Evolutionary conservation across 2,329 filamentous ascomycete species (phyloP), one percentile per base, ranked within the genome.

Genomic region (Metarhizium album): DNA sequence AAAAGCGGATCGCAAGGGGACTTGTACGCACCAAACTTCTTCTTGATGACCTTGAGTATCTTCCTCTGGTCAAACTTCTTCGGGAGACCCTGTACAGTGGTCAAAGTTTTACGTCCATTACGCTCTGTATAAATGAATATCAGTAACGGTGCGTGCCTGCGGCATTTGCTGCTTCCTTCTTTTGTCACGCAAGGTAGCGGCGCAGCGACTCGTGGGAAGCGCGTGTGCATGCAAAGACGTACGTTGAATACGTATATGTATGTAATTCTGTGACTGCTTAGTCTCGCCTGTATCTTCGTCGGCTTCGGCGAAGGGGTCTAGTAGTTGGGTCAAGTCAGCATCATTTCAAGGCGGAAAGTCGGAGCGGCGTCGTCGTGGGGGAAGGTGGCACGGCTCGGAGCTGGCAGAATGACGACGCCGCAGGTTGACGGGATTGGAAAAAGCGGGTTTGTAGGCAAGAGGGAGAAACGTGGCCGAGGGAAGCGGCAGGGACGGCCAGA

Each of bases 101-200:
- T 98, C 86, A 98, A 82, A 79, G 93, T 97, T 83, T 98, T 98
- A 74, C 93, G 93, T 84, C 93, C 93, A 97, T 98, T 98, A 78
- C 93, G 93, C 79, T 98, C 91, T 97, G 71, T 33, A 22, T 13
- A 51, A 47, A 57, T 53, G 69, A 47, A 57, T 53, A 69, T 81
- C 62, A 79, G 75, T 52, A 55, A 45, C 45, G 47, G 24, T 3
- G 20, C 14, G 9, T 8, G 8, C 20, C 14, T 3, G 22, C 13
- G 3, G 22, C 16, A 43, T 18, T 6, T 13, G 18, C 27, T 31
- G 22, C 27, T 16, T 20, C 40, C 31, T 3, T 13, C 9, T 24
- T 42, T 42, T 42, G 51, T 53, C 54, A 50, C 42, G 51, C 55
- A 22, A 14, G 23, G 3, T 23, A 45, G 38, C 3, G 38, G 14